Conservation (phyloP, 2,329 filamentous ascomycete species). For the Claviceps quebecensis region DNA sequence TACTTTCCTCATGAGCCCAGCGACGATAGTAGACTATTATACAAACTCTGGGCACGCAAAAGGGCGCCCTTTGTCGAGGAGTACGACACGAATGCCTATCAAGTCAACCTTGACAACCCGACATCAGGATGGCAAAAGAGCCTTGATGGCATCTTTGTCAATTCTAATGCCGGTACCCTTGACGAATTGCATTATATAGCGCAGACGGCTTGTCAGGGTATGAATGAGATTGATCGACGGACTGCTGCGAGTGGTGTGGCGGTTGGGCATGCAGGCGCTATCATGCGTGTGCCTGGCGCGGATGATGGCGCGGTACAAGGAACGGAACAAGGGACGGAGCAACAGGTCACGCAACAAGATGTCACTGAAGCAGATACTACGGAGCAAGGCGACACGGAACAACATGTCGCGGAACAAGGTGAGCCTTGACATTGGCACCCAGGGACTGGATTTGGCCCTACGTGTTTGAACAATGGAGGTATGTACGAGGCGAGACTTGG, state of each 20-base stretch:
- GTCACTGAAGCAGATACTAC: no score
- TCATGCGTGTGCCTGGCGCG: conserved; percentile 7
- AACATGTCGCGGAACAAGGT: no score
- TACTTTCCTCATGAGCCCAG: conserved; percentile 18
- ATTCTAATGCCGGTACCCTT: conserved; percentile 29
- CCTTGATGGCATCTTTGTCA: conserved; percentile 30
- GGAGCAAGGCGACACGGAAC: no score
- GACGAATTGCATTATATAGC: conserved; percentile 30
- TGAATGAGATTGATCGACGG: conserved; percentile 27
- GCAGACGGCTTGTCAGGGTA: conserved; percentile 28
- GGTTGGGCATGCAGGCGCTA: conserved; percentile 19
- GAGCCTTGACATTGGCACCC: no score
- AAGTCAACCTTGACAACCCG: conserved; percentile 22
- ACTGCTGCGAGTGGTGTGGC: conserved; percentile 16
- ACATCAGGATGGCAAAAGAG: conserved; percentile 28
- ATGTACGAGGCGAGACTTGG: no score
- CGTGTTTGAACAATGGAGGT: no score
- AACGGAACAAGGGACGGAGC: background rate
- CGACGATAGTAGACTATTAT: conserved; percentile 14
- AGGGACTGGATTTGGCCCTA: no score
- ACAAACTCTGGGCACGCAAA: conserved; percentile 13
- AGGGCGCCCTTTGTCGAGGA: conserved; percentile 17
- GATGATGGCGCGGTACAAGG: conserved; percentile 6
- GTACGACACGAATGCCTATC: conserved; percentile 23
- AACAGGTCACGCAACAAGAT: no score